A percentile compares a stretch with the other conserved stretches of the same genome.
Evolutionary conservation across 805 yeast species (phyloP).

Genomic region (Geotrichum ghanense): DNA sequence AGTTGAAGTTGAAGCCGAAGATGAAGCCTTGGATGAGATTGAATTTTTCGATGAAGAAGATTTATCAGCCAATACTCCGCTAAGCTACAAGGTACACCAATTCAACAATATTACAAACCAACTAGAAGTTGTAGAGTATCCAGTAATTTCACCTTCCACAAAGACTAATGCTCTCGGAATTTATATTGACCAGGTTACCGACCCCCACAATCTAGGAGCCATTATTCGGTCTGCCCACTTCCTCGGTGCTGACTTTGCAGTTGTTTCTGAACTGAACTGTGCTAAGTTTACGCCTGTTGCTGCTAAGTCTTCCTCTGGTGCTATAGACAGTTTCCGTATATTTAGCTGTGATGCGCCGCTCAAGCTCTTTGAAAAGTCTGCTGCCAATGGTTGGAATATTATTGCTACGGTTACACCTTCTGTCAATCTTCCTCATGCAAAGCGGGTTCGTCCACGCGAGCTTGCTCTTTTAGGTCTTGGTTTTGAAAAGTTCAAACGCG

Average conservation of each 20-base stretch:
- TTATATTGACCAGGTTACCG: conserved; percentile 68
- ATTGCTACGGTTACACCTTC: conserved; percentile 44
- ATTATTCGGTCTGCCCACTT: conserved; percentile 68
- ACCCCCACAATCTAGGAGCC: conserved; percentile 84
- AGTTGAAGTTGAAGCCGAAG: conserved; percentile 1
- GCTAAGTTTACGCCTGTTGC: conserved; percentile 71
- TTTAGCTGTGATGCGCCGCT: conserved; percentile 49
- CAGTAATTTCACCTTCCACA: neutral
- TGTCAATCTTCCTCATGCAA: conserved; percentile 20
- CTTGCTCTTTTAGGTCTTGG: conserved; percentile 23
- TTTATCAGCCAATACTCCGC: neutral
- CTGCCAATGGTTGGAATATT: conserved; percentile 56
- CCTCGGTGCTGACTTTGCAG: conserved; percentile 72
- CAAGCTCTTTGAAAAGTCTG: conserved; percentile 45
- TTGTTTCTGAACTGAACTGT: conserved; percentile 56
- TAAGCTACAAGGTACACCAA: neutral
- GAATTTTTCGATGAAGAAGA: conserved; percentile 1
- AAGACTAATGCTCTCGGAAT: conserved; percentile 49
- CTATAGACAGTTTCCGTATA: conserved; percentile 61
- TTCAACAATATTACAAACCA: neutral
- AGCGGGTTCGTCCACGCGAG: conserved; percentile 24
- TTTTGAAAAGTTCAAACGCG: conserved; percentile 28
- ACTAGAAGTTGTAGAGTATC: neutral
- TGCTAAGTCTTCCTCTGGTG: conserved; percentile 74
- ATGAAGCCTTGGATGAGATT: neutral